These are phyloP conservation scores for Diaporthe longicolla DNA, from an alignment of 2,329 filamentous ascomycete genomes.

Conservation along the genomic window DNA sequence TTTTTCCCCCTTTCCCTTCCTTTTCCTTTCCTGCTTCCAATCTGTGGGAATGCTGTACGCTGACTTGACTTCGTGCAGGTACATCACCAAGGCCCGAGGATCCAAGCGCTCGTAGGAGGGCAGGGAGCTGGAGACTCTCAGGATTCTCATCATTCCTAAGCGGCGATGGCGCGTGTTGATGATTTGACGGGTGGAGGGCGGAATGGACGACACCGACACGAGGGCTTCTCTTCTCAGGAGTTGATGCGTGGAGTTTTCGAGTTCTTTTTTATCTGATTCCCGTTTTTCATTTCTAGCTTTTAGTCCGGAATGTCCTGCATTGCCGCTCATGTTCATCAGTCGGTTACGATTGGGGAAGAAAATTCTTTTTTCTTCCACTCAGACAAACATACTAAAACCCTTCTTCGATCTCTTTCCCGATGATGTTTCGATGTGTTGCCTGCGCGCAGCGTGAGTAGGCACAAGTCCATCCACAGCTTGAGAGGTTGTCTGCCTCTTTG, in stretches of 20 bases:
- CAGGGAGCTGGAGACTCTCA: too few species aligned
- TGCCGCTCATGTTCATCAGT: constrained; percentile 11
- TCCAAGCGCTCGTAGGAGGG: constrained; percentile 45
- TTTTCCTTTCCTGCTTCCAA: not conserved
- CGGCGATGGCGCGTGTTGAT: not conserved
- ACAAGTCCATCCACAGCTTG: too few species aligned
- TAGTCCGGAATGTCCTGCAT: constrained; percentile 7
- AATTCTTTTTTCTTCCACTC: not conserved
- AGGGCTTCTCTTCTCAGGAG: not conserved
- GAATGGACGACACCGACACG: not conserved
- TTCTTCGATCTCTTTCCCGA: too few species aligned
- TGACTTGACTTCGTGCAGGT: constrained; percentile 46
- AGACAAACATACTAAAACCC: not conserved
- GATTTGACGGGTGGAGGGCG: too few species aligned
- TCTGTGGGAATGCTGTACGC: not conserved
- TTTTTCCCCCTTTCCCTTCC: constrained; percentile 45
- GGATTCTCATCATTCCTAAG: not conserved
- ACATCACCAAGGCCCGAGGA: constrained; percentile 54
- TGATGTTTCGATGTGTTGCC: not conserved
- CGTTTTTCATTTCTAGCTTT: not conserved
- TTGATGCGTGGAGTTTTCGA: constrained; percentile 2
- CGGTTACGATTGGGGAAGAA: not conserved
- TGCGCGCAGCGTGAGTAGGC: too few species aligned
- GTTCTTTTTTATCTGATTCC: too few species aligned
- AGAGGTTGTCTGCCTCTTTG: too few species aligned